These are phyloP conservation scores for Aspergillus heteromorphus DNA, from an alignment of 495 filamentous ascomycete species.

Conservation along the genomic window DNA sequence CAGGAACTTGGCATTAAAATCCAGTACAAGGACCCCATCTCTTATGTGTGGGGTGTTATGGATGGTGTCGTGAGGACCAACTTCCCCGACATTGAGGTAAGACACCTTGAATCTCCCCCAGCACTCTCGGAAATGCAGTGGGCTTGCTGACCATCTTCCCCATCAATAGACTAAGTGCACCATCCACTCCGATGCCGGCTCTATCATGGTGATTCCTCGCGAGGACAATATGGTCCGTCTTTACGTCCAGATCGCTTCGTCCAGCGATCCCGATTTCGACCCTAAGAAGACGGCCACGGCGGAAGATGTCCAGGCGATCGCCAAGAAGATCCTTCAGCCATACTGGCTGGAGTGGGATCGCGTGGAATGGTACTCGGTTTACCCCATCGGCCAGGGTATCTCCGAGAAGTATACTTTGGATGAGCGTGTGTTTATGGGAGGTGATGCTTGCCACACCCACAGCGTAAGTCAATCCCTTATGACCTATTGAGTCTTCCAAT, in stretches of 20 bases:
- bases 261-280: constrained; percentile 54
- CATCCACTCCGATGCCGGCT: constrained; percentile 57
- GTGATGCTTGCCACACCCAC: constrained; percentile 62
- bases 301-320: constrained; percentile 57
- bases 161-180: constrained; percentile 84
- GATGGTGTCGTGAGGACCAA: constrained; percentile 71
- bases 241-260: constrained; percentile 69
- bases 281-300: constrained; percentile 46
- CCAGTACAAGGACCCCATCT: constrained; percentile 58
- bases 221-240: constrained; percentile 75
- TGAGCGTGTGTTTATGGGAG: constrained; percentile 56
- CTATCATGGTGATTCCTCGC: constrained; percentile 74
- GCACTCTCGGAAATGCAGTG: background rate
- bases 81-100: constrained; percentile 77
- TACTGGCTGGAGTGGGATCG: constrained; percentile 53
- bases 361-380: constrained; percentile 58
- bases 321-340: constrained; percentile 57
- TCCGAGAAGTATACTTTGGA: constrained; percentile 55
- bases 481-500: background rate
- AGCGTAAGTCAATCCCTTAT: constrained; percentile 41
- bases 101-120: background rate
- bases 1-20: constrained; percentile 55
- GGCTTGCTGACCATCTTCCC: constrained; percentile 1
- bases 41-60: constrained; percentile 78
- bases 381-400: constrained; percentile 59